Percentiles rank a stretch among this genome's conserved stretches.
These are phyloP conservation scores for Porphyrellus cyaneotinctus DNA, from an alignment of 768 basidiomycete species.

Conservation along the genomic window DNA sequence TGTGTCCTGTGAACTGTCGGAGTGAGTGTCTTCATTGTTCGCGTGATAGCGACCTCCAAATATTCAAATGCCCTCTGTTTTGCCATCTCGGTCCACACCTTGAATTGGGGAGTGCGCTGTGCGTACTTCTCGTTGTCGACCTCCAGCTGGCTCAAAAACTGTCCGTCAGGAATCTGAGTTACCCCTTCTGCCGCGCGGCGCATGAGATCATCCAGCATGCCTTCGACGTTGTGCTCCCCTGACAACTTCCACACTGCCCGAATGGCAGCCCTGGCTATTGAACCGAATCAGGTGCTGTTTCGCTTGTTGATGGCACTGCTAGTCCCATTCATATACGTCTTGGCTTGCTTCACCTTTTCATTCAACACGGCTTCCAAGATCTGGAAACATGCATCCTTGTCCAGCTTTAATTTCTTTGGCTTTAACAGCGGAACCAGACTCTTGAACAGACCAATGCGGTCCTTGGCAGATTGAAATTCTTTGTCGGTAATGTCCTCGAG, in stretches of 20 bases:
- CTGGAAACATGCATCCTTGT: not conserved
- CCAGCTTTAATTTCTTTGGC: not conserved
- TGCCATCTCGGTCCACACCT: not conserved
- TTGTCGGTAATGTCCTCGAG: slow-evolving; percentile 3
- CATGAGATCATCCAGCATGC: slow-evolving; percentile 2
- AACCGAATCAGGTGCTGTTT: no score
- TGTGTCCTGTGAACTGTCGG: not conserved
- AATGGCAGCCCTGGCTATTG: no score
- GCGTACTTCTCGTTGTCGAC: not conserved
- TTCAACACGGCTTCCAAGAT: slow-evolving; percentile 9
- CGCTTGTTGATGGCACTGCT: not conserved
- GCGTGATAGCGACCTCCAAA: not conserved
- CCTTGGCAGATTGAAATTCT: slow-evolving; percentile 15
- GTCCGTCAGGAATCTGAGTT: slow-evolving; percentile 7
- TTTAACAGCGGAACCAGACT: not conserved
- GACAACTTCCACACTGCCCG: not conserved
- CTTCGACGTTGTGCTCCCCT: not conserved
- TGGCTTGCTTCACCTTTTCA: slow-evolving; percentile 2
- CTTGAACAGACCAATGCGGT: slow-evolving; percentile 11
- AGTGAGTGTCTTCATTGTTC: not conserved
- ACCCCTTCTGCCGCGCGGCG: not conserved
- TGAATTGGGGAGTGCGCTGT: not conserved
- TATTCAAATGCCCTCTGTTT: not conserved
- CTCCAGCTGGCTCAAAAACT: slow-evolving; percentile 11
- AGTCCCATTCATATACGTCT: not conserved